Conservation (phyloP, 805 yeast genomes). For the Geotrichum ghanense region DNA sequence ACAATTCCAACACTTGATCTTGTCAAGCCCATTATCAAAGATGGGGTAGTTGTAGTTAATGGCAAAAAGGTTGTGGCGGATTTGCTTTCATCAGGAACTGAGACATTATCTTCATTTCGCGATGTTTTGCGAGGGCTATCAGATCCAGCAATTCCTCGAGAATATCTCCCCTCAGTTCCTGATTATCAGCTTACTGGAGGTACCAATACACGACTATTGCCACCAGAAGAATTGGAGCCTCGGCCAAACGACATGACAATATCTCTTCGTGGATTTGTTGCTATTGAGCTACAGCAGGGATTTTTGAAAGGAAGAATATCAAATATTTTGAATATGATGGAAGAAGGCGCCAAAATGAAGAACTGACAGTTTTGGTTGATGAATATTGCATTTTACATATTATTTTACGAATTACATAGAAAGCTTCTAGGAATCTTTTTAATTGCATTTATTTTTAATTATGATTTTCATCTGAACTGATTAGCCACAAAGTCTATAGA, state of each 20-base stretch:
- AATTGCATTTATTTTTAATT: too few species aligned
- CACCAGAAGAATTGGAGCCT: background rate
- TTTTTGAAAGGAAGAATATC: background rate
- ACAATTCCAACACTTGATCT: background rate
- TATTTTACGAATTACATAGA: too few species aligned
- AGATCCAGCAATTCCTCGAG: background rate
- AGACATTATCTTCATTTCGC: background rate
- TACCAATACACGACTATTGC: background rate
- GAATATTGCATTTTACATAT: too few species aligned
- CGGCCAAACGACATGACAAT: background rate
- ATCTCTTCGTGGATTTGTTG: conserved; percentile 1
- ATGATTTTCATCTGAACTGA: too few species aligned
- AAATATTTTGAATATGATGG: background rate
- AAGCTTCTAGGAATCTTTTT: too few species aligned
- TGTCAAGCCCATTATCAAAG: background rate
- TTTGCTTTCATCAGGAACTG: background rate
- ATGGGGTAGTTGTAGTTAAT: background rate
- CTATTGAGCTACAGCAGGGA: background rate
- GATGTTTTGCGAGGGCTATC: background rate
- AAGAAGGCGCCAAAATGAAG: background rate
- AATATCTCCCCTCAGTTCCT: background rate
- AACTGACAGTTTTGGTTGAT: too few species aligned
- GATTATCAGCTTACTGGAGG: background rate
- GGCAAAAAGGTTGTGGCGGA: background rate
- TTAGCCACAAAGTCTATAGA: too few species aligned